Percentiles rank a stretch among this genome's conserved stretches.
phyloP scores from a whole-genome alignment of 306 rosid genomes.

The Cucumis melo region DNA sequence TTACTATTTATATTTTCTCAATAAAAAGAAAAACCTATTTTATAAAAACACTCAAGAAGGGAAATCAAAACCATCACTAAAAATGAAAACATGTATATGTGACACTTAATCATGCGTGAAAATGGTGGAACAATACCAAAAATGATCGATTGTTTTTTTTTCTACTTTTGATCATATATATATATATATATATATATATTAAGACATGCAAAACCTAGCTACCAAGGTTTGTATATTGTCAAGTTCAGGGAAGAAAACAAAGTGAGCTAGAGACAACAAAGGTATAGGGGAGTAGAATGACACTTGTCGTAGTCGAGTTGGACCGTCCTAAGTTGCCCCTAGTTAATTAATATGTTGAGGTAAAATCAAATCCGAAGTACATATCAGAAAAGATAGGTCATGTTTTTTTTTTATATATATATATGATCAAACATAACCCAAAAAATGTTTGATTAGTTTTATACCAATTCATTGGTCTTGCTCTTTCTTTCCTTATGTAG shows the following conservation, averaged over 20 bases:
- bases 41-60: background rate
- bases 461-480: background rate
- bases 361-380: constrained; percentile 3
- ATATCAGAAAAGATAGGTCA: background rate
- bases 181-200: background rate
- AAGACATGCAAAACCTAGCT: constrained; percentile 1
- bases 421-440: background rate
- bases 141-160: background rate
- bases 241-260: background rate
- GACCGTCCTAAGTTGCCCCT: background rate
- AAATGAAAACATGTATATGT: background rate
- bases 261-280: background rate
- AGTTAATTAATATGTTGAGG: background rate
- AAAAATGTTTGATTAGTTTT: background rate
- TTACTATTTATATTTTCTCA: background rate
- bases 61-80: background rate
- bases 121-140: background rate
- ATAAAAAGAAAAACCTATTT: background rate
- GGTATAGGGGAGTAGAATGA: background rate
- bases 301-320: background rate
- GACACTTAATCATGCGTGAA: background rate
- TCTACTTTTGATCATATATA: background rate
- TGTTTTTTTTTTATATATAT: background rate
- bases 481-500: background rate
- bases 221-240: background rate